Percentiles rank a stretch among this genome's conserved stretches.
These are phyloP conservation scores for Metschnikowia rubicola DNA, from an alignment of 805 yeast genomes.

Conservation along the genomic window DNA sequence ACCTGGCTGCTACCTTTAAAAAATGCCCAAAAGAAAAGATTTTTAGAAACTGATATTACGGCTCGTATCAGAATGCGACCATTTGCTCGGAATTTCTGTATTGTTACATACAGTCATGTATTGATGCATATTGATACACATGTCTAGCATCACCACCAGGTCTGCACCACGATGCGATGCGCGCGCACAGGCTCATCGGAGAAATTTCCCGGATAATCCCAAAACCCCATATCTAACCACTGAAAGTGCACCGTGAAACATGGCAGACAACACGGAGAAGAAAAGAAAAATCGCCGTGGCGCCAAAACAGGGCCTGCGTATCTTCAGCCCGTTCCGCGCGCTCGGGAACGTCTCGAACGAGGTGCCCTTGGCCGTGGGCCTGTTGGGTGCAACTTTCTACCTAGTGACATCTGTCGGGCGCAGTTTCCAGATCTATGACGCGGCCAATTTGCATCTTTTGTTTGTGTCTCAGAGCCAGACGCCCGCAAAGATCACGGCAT, in stretches of 20 bases:
- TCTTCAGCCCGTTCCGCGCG: slow-evolving; percentile 82
- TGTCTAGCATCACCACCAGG: too few species aligned
- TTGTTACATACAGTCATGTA: too few species aligned
- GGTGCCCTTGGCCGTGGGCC: slow-evolving; percentile 82
- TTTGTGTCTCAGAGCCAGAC: slow-evolving; percentile 85
- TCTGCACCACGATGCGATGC: too few species aligned
- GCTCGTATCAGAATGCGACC: too few species aligned
- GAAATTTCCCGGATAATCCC: too few species aligned
- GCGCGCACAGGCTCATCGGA: too few species aligned
- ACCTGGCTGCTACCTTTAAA: too few species aligned
- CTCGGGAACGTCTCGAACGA: slow-evolving; percentile 87
- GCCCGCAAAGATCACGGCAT: slow-evolving; percentile 59
- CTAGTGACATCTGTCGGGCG: slow-evolving; percentile 87
- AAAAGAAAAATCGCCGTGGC: slow-evolving; percentile 26
- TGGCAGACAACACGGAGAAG: slow-evolving; percentile 25
- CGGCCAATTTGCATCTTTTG: slow-evolving; percentile 74
- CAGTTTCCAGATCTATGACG: slow-evolving; percentile 91
- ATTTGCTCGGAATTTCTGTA: too few species aligned
- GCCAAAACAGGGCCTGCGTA: slow-evolving; percentile 30
- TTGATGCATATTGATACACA: too few species aligned
- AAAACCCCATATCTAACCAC: too few species aligned
- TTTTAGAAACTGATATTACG: too few species aligned
- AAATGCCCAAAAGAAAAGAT: too few species aligned
- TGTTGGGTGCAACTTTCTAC: slow-evolving; percentile 83
- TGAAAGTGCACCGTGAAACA: background rate